A percentile compares a stretch with the other conserved stretches of the same genome.
Conservation (phyloP, 257 asterid species). For the Cynanchum wilfordii region DNA sequence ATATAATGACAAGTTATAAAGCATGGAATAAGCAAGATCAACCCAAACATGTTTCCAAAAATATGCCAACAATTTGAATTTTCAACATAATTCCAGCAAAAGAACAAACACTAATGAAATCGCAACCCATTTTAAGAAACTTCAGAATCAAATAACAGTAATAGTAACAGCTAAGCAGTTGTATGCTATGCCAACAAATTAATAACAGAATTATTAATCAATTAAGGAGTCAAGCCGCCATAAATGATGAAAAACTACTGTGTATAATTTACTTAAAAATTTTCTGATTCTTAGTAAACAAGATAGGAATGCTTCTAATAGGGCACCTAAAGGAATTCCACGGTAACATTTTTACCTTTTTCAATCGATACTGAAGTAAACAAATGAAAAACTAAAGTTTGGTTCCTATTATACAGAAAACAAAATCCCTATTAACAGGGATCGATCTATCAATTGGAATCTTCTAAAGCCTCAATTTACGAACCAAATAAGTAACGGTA, state of each 20-base stretch:
- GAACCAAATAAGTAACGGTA: not conserved
- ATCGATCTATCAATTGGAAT: conserved; percentile 12
- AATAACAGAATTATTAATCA: not conserved
- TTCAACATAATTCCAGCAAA: not conserved
- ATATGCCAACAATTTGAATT: not conserved
- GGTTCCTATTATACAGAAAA: conserved; percentile 3
- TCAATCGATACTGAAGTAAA: not conserved
- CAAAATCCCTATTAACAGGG: not conserved
- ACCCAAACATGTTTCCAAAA: not conserved
- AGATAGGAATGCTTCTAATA: not conserved
- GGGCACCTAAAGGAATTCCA: not conserved
- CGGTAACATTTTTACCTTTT: not conserved
- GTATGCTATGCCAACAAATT: not conserved
- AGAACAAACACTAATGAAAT: not conserved
- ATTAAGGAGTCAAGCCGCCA: not conserved
- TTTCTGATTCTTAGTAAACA: not conserved
- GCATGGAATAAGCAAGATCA: not conserved
- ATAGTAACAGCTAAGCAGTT: not conserved
- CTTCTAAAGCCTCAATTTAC: not conserved
- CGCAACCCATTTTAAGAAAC: not conserved
- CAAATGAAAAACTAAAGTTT: not conserved
- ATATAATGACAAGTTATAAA: not conserved
- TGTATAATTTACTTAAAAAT: not conserved
- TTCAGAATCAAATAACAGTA: not conserved
- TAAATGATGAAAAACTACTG: not conserved